phyloP scores from a whole-genome alignment of 1,284 basidiomycete species.

The Mycosarcoma maydis region DNA sequence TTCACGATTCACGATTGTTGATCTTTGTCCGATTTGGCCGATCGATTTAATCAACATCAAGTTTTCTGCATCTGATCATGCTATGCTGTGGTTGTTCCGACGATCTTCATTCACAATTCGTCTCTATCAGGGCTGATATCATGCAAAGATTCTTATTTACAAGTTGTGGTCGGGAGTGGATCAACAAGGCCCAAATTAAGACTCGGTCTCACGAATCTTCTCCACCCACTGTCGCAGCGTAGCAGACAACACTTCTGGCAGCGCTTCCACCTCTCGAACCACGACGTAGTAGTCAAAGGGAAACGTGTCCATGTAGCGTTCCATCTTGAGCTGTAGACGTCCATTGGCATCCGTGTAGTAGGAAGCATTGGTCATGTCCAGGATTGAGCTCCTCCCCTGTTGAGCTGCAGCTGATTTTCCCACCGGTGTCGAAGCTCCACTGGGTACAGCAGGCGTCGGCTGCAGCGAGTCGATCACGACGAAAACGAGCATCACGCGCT shows the following conservation, averaged over 20 bases:
- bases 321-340: conserved; percentile 84
- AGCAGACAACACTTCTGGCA: conserved; percentile 90
- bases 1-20: too few relatives aligned
- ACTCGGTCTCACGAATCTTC: conserved; percentile 56
- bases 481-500: conserved; percentile 95
- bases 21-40: too few relatives aligned
- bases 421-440: conserved; percentile 14
- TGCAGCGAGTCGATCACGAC: conserved; percentile 88
- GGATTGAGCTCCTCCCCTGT: conserved; percentile 79
- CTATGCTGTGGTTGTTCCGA: too few relatives aligned
- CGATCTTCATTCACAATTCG: too few relatives aligned
- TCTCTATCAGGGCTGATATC: too few relatives aligned
- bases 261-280: conserved; percentile 85
- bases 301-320: conserved; percentile 89
- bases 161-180: too few relatives aligned
- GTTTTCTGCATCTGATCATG: too few relatives aligned
- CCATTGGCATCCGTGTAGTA: conserved; percentile 79
- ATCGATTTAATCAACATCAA: too few relatives aligned
- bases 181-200: conserved; percentile 5
- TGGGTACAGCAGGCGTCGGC: conserved; percentile 53
- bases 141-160: too few relatives aligned
- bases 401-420: conserved; percentile 3
- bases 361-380: conserved; percentile 90
- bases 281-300: conserved; percentile 99
- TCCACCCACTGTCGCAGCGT: conserved; percentile 84